A percentile compares a stretch with the other conserved stretches of the same genome.
These are phyloP conservation scores for Closterium sp. DNA, from an alignment of 139 green algal species.

Conservation along the genomic window DNA sequence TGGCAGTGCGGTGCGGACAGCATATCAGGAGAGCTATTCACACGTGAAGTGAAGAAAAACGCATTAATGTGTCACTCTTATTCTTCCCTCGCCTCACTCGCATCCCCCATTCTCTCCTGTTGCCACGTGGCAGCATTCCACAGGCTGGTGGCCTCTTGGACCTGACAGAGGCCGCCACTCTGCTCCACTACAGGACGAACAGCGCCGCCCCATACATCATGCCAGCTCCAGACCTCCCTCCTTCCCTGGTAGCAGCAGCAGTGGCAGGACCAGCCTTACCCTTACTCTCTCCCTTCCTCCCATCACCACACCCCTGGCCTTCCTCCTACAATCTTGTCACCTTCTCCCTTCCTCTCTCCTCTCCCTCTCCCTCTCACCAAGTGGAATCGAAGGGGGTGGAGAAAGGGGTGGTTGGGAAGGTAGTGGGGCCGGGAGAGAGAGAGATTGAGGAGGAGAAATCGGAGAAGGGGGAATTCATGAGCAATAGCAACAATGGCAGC, in stretches of 20 bases:
- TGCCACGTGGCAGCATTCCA: neutral
- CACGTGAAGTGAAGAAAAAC: too few relatives aligned
- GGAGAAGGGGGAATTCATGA: neutral
- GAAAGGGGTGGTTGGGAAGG: neutral
- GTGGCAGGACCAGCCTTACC: neutral
- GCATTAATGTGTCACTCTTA: too few relatives aligned
- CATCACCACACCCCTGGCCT: neutral
- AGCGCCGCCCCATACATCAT: neutral
- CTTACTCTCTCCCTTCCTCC: neutral
- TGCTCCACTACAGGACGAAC: neutral
- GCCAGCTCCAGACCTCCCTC: neutral
- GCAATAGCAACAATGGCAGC: neutral
- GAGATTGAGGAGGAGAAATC: neutral
- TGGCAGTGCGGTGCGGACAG: too few relatives aligned
- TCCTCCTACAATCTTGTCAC: neutral
- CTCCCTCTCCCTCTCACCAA: conserved; percentile 40
- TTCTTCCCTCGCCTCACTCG: neutral
- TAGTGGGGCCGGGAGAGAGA: neutral
- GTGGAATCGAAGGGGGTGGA: neutral
- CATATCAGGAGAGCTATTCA: too few relatives aligned
- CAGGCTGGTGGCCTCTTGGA: neutral
- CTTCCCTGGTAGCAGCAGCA: neutral
- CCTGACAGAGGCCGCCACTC: neutral
- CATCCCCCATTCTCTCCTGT: neutral
- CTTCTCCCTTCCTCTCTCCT: neutral